Conservation (phyloP, 2,329 filamentous ascomycete species). For the Cadophora gregata region DNA sequence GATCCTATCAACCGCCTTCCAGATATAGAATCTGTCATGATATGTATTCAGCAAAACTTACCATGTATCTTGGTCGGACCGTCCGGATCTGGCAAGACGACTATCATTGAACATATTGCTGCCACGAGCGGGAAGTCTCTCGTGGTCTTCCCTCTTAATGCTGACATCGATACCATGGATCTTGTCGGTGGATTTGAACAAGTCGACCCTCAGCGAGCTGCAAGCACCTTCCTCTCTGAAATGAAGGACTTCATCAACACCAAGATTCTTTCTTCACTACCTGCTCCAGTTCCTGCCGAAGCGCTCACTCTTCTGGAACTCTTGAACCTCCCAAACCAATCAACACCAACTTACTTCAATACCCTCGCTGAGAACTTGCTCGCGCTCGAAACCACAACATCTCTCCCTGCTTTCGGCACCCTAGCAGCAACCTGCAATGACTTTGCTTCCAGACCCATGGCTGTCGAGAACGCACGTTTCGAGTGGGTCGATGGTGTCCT, state of each 20-base stretch:
- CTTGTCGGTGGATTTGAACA: constrained; percentile 97
- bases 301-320: constrained; percentile 58
- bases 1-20: constrained; percentile 63
- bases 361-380: constrained; percentile 45
- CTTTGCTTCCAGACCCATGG: constrained; percentile 58
- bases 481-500: constrained; percentile 96
- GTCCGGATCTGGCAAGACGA: constrained; percentile 86
- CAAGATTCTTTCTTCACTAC: constrained; percentile 56
- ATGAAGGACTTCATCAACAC: constrained; percentile 59
- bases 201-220: constrained; percentile 77
- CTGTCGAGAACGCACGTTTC: constrained; percentile 78
- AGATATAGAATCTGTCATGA: constrained; percentile 83
- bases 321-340: constrained; percentile 46
- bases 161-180: constrained; percentile 96
- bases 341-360: constrained; percentile 36
- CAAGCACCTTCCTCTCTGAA: constrained; percentile 64
- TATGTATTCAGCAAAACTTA: constrained; percentile 85
- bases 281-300: constrained; percentile 52
- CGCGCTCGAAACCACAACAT: constrained; percentile 45
- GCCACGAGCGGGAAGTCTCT: constrained; percentile 76
- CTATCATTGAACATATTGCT: constrained; percentile 80
- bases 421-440: constrained; percentile 38
- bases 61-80: constrained; percentile 88
- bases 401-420: constrained; percentile 45
- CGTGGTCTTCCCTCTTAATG: constrained; percentile 86